Evolutionary conservation across 192 early-diverging fungal genomes (phyloP), one percentile per base, ranked within the genome.

Genomic region (Coemansia sp.): DNA sequence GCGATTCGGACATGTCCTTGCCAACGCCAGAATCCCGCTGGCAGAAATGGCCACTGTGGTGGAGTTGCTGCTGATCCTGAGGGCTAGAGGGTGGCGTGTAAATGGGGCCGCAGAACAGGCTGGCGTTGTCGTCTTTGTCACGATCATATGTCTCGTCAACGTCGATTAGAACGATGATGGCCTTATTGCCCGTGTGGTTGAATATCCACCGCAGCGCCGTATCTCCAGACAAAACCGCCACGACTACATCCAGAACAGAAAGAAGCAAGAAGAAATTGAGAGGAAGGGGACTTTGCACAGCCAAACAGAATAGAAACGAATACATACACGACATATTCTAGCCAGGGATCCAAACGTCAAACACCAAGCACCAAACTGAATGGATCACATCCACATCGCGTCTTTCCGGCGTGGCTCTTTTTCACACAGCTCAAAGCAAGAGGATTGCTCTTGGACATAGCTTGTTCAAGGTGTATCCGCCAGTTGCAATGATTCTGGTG

Each of bases 121-220:
- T 62, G 60, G 61, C 19, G 41, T 44, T 54, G 57, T 51, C 32
- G 46, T 55, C 58, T 70, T 59, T 59, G 44, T 42, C 65, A 9
- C 65, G 71, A 53, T 74, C 74, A 63, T 75, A 72, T 25, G 77
- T 70, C 14, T 85, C 83, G 67, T 81, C 78, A n/a, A 85, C 69
- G 42, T 85, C 83, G 38, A 85, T 81, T 54, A 85, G 83, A 37
- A 85, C 75, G 19, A 85, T 74, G 41, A 76, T 77, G 22, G 78
- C 50, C 50, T 70, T 69, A 57, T 77, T 70, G 5, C 74, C 74
- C 41, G 75, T 78, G 44, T 77, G 74, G 67, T 76, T 81, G 43
- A 77, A 76, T 51, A 81, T 71, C 78, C 78, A 85, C 46, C 72
- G 69, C 66, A 85, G 54, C 22, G 78, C 83, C 39, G 83, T 77